Base-by-base conservation (phyloP, 805 yeast species). In the Kuraishia floccosa region DNA sequence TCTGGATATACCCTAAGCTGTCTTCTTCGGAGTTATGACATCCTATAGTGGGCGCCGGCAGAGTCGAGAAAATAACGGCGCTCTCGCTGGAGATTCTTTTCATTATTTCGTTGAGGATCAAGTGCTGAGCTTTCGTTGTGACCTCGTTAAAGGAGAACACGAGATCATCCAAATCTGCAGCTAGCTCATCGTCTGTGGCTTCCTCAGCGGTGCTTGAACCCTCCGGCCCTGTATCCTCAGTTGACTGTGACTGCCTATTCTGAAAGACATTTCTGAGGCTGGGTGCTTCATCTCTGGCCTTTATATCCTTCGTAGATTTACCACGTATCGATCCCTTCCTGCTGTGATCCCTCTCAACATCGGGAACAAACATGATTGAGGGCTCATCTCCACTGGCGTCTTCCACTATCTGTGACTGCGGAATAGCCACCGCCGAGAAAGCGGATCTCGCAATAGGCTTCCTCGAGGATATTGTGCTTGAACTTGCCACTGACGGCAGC, bases 71-170 rank as follows among this genome's bases (percentile, higher is more conserved):
- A 3, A 89, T 71, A 6, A 91, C 73, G 2, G 76, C 84, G 0
- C 94, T 73, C 15, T 60, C 56, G 5, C 59, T 54, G 1, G 95
- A 84, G 17, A 70, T 52, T 15, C 59, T 59, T 28, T 56, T 56
- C 95, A 89, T 87, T 37, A 89, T 59, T 41, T 85, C 94, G 50
- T 89, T 89, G 41, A 91, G 58, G 30, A 91, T 79, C 31, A 89
- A 51, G 49, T 87, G 94, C 51, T 89, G 98, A 0, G 93, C 91
- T 41, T 74, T 72, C 6, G 94, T 91, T 0, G 96, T 94, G n/a
- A 89, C 54, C 38, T 83, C 91, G 49, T 85, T 81, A 54, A 87
- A 87, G 1, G 81, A 68, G 24, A 51, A 42, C 3, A 17, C 31
- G 10, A 42, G 34, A 24, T 43, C 38, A 17, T 48, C 53, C 19